Percentiles rank a stretch among this genome's conserved stretches.
These are phyloP conservation scores for Agrocybe pediades DNA, from an alignment of 768 basidiomycete genomes.

Conservation along the genomic window DNA sequence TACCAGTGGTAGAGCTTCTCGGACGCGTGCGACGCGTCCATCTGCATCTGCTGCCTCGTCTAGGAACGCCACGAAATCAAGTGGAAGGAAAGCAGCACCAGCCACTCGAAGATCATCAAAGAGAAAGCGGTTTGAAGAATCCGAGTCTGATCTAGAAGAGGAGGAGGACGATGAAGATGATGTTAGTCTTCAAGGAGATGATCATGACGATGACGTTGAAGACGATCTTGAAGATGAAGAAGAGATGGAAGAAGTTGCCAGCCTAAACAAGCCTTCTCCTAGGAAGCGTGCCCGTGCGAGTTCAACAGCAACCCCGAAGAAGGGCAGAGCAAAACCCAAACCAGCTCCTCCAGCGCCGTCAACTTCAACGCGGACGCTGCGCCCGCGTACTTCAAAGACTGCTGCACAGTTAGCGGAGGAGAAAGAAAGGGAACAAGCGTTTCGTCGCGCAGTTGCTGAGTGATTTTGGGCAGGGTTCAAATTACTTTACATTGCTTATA, in stretches of 20 bases:
- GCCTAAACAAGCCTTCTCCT: conserved; percentile 24
- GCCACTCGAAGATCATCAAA: not conserved
- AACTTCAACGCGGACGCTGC: conserved; percentile 48
- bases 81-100: too few species aligned
- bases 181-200: too few species aligned
- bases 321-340: conserved; percentile 5
- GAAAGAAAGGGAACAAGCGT: conserved; percentile 50
- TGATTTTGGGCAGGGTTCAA: too few species aligned
- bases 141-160: conserved; percentile 15
- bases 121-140: not conserved
- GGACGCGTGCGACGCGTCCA: too few species aligned
- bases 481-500: not conserved
- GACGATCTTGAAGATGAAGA: not conserved
- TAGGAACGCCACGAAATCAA: not conserved
- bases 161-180: conserved; percentile 4
- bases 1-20: too few species aligned
- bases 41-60: not conserved
- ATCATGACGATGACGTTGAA: not conserved
- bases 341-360: not conserved
- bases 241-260: not conserved
- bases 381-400: conserved; percentile 60
- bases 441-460: conserved; percentile 41
- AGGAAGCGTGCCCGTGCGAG: conserved; percentile 32
- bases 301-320: conserved; percentile 17
- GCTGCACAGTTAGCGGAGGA: conserved; percentile 50